These are phyloP conservation scores for Golubevia pallescens DNA, from an alignment of 1,284 basidiomycete genomes.

Conservation along the genomic window DNA sequence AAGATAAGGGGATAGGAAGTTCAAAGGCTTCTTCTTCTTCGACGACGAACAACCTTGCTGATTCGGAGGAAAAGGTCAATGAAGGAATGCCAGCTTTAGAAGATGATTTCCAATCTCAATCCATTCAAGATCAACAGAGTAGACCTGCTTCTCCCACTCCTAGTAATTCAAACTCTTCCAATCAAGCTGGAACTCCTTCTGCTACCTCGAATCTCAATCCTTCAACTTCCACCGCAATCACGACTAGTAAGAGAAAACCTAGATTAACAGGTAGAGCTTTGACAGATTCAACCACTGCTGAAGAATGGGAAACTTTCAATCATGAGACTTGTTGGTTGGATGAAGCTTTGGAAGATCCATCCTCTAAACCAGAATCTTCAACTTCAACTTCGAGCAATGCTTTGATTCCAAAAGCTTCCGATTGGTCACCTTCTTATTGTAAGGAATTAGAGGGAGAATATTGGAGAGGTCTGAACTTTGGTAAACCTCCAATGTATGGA, in stretches of 20 bases:
- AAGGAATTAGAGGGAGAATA: constrained; percentile 60
- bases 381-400: not conserved
- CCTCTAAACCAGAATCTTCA: not conserved
- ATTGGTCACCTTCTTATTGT: constrained; percentile 45
- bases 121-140: not conserved
- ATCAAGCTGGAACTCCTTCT: constrained; percentile 4
- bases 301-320: constrained; percentile 55
- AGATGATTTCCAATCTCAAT: not conserved
- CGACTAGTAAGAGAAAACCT: not conserved
- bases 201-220: too few species aligned
- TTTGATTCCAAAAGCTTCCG: constrained; percentile 6
- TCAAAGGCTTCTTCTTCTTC: not conserved
- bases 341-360: constrained; percentile 39
- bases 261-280: constrained; percentile 8
- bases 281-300: constrained; percentile 33
- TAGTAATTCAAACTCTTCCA: constrained; percentile 1
- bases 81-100: not conserved
- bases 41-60: too few species aligned
- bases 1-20: too few species aligned
- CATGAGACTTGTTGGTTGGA: constrained; percentile 42
- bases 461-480: constrained; percentile 57
- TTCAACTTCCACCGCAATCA: not conserved
- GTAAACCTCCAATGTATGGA: constrained; percentile 62
- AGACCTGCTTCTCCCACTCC: constrained; percentile 8
- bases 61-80: too few species aligned